A percentile compares a stretch with the other conserved stretches of the same genome.
Conservation (phyloP, 148 eudicot species). For the Silene uniflora region DNA sequence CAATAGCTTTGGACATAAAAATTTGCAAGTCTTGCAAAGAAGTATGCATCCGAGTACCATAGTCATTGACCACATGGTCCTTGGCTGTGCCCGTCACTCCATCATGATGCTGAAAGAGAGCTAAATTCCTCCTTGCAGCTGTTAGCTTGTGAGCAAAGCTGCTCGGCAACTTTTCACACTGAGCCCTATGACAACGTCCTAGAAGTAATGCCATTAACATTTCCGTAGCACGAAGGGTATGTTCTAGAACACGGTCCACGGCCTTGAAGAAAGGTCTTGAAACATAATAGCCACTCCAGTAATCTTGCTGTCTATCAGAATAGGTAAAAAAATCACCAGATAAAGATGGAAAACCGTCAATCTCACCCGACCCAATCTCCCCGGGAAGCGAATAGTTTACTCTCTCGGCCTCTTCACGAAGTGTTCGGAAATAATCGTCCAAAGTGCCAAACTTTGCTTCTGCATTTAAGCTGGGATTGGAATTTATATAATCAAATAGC, state of each 20-base stretch:
- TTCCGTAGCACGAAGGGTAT: constrained; percentile 86
- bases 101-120: constrained; percentile 99
- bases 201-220: constrained; percentile 80
- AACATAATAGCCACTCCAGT: constrained; percentile 99
- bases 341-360: constrained; percentile 87
- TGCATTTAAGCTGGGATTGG: constrained; percentile 80
- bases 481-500: constrained; percentile 86
- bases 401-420: constrained; percentile 89
- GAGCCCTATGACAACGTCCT: constrained; percentile 72
- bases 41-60: constrained; percentile 90
- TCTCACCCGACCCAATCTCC: constrained; percentile 79
- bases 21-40: constrained; percentile 86
- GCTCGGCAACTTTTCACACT: constrained; percentile 81
- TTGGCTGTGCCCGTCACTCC: constrained; percentile 99
- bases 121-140: constrained; percentile 96
- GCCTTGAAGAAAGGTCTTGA: constrained; percentile 97
- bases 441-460: constrained; percentile 94
- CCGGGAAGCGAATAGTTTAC: constrained; percentile 76
- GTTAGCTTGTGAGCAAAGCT: constrained; percentile 76
- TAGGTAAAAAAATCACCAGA: constrained; percentile 97
- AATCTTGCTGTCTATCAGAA: constrained; percentile 86
- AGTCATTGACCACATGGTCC: constrained; percentile 90
- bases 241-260: constrained; percentile 92
- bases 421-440: constrained; percentile 84
- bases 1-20: constrained; percentile 95